These are phyloP conservation scores for Aspergillus fumigatus DNA, from an alignment of 2,329 filamentous ascomycete genomes.

Conservation along the genomic window DNA sequence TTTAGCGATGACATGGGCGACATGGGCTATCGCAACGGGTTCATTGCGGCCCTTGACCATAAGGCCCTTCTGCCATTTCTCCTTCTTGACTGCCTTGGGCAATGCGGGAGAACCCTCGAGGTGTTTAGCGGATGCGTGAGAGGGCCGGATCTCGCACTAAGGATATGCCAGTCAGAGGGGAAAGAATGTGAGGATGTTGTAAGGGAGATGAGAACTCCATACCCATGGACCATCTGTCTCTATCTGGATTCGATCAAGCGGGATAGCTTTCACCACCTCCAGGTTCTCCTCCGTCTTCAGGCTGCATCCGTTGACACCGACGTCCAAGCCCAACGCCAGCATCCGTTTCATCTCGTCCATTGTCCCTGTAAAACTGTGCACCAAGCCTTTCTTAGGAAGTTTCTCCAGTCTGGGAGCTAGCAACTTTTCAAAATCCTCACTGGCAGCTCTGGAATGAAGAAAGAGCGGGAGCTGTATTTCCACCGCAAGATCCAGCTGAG, in stretches of 20 bases:
- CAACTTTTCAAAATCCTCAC: conserved; percentile 73
- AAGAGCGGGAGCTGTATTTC: conserved; percentile 80
- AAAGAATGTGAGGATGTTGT: neutral
- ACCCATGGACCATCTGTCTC: conserved; percentile 94
- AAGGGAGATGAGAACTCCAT: conserved; percentile 10
- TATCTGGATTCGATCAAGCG: conserved; percentile 76
- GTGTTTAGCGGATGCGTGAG: conserved; percentile 77
- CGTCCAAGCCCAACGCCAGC: conserved; percentile 74
- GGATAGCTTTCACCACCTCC: conserved; percentile 73
- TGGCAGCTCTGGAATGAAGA: conserved; percentile 83
- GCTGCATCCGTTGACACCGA: conserved; percentile 95
- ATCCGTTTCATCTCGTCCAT: conserved; percentile 77
- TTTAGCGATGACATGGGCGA: conserved; percentile 82
- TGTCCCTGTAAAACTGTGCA: conserved; percentile 93
- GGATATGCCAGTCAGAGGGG: conserved; percentile 1
- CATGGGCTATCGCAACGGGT: conserved; percentile 76
- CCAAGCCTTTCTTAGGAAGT: conserved; percentile 72
- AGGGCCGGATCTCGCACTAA: conserved; percentile 83
- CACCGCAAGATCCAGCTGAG: conserved; percentile 74
- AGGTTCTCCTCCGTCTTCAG: conserved; percentile 93
- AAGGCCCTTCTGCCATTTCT: conserved; percentile 80
- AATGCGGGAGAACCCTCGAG: conserved; percentile 64
- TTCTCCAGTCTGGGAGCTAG: conserved; percentile 60
- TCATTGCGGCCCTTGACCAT: conserved; percentile 97
- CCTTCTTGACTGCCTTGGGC: conserved; percentile 88